These are phyloP conservation scores for Cucumis cinereus DNA, from an alignment of 306 rosid species.

Conservation along the genomic window DNA sequence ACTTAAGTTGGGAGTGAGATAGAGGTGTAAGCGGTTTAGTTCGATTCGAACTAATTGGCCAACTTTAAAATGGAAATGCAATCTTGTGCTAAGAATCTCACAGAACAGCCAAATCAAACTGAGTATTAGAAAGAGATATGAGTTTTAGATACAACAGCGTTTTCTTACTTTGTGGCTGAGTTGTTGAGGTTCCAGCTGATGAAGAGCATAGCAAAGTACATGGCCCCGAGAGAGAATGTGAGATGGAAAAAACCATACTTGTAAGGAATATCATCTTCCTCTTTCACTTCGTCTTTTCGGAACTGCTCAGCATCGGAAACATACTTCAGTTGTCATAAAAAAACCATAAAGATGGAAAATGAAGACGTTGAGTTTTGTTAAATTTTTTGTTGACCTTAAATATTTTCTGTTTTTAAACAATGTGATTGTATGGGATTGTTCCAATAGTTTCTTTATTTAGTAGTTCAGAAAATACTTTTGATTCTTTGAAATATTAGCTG, in stretches of 20 bases:
- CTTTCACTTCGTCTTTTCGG: slow-evolving; percentile 28
- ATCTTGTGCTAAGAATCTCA: background rate
- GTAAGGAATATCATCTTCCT: slow-evolving; percentile 62
- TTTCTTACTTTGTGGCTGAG: slow-evolving; percentile 54
- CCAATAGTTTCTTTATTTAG: background rate
- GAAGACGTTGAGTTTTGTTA: background rate
- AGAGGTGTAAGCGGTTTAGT: background rate
- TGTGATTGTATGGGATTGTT: background rate
- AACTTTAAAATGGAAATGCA: background rate
- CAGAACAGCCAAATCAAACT: background rate
- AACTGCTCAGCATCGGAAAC: slow-evolving; percentile 30
- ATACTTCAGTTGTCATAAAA: background rate
- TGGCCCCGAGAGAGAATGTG: slow-evolving; percentile 72
- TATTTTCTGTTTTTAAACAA: background rate
- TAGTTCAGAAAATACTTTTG: background rate
- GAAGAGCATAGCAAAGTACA: slow-evolving; percentile 89
- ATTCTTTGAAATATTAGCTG: background rate
- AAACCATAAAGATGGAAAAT: background rate
- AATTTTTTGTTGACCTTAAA: background rate
- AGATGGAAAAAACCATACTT: slow-evolving; percentile 69
- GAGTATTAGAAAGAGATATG: background rate
- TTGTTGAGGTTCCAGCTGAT: slow-evolving; percentile 85
- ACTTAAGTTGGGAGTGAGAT: background rate
- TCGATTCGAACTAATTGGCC: background rate
- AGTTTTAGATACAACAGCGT: background rate